Evolutionary conservation across 164 flowering plant genomes (phyloP), one percentile per base, ranked within the genome.

Genomic region (Macadamia tetraphylla): DNA sequence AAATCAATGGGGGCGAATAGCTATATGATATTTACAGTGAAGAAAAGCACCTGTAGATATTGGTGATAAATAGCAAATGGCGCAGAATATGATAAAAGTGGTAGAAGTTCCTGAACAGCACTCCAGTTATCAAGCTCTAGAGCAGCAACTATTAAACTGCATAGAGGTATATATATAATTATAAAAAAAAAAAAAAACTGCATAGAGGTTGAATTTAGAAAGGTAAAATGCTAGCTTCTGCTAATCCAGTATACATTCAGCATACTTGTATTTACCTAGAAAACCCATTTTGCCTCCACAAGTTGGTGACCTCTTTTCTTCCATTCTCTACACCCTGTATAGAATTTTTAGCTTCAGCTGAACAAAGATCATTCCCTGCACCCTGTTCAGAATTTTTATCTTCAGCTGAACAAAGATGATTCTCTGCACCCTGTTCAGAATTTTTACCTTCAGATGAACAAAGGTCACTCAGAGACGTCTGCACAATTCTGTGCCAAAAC

Each of bases 31-130:
- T 0, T 35, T 2, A 35, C 40, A 35, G 40, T 29, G 30, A 65
- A 66, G 49, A 6, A 65, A 65, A 51, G 58, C 1, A 94, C 98
- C 97, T 94, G 95, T 60, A 88, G 87, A 78, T 86, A 85, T 65
- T 92, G 97, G 74, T 94, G 97, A 78, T 90, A 92, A 61, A 94
- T 83, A 13, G 86, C 90, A 81, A 94, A 94, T 44, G 99, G 92
- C 31, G 99, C 96, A 2, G 99, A 94, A 79, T 78, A 80, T 6
- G 98, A 80, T 43, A 92, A 57, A 78, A 86, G 86, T 6, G 98
- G 98, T 43, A 94, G 78, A 40, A 92, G 78, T 70, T 89, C 89
- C 77, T 86, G 81, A 60, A 84, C 78, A 29, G 76, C 69, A 62
- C 68, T 82, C 94, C 98, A 92, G 30, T 84, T 74, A 84, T 94